Conservation (phyloP, 495 filamentous ascomycete genomes). For the Cercophora sp. region DNA sequence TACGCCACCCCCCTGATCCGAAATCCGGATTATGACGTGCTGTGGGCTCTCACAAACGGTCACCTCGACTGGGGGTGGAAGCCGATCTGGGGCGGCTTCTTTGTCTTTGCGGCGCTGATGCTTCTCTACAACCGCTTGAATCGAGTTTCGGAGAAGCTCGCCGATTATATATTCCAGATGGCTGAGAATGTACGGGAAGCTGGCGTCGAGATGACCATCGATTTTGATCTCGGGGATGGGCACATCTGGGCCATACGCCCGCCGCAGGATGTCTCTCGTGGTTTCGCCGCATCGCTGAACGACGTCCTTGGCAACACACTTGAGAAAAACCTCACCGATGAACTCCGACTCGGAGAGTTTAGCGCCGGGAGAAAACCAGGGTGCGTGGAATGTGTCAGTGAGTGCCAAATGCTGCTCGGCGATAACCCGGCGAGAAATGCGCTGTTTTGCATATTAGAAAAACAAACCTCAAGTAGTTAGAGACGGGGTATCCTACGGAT, state of each 20-base stretch:
- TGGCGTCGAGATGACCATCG: constrained; percentile 79
- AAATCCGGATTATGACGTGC: constrained; percentile 94
- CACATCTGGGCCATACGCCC: constrained; percentile 64
- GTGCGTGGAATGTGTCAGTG: constrained; percentile 92
- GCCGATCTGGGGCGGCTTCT: constrained; percentile 24
- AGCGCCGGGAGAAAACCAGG: constrained; percentile 84
- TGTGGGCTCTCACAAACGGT: constrained; percentile 91
- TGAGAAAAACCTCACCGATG: constrained; percentile 92
- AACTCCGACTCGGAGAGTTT: constrained; percentile 74
- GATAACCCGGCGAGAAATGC: constrained; percentile 93
- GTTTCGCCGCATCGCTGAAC: constrained; percentile 76
- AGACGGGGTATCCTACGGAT: constrained; percentile 62
- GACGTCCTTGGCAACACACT: constrained; percentile 87
- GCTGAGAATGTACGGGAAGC: constrained; percentile 92
- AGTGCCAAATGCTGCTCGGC: constrained; percentile 95
- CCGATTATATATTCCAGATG: constrained; percentile 97
- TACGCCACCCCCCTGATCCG: constrained; percentile 91
- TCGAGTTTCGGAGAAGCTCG: constrained; percentile 89
- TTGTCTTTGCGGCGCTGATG: constrained; percentile 25
- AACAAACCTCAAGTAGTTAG: no score
- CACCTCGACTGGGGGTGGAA: constrained; percentile 81
- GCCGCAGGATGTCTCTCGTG: constrained; percentile 61
- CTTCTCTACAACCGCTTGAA: constrained; percentile 84
- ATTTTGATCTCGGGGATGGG: constrained; percentile 79
- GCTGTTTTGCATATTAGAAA: constrained; percentile 43